Evolutionary conservation across 768 basidiomycete genomes (phyloP), one percentile per base, ranked within the genome.

Genomic region (Favolaschia claudopus): DNA sequence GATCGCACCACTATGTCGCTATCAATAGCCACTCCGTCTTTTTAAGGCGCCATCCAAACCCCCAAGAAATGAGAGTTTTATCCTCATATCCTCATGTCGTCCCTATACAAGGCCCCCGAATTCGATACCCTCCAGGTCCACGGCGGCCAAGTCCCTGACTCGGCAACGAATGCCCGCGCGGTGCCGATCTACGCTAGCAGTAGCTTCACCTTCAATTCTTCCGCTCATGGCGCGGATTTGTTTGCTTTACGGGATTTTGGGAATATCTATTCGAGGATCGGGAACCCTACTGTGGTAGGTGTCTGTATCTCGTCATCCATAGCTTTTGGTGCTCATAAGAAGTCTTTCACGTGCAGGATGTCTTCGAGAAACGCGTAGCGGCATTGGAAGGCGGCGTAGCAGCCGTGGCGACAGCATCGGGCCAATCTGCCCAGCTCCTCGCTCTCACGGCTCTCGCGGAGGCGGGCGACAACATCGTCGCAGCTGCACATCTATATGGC

Each of bases 51-150:
- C n/a, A n/a, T n/a, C n/a, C n/a, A n/a, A n/a, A n/a, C n/a, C n/a
- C n/a, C n/a, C n/a, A n/a, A n/a, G n/a, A n/a, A n/a, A n/a, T n/a
- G n/a, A n/a, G n/a, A n/a, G n/a, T n/a, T n/a, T n/a, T n/a, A n/a
- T n/a, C n/a, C n/a, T n/a, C n/a, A n/a, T n/a, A n/a, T n/a, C n/a
- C n/a, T n/a, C n/a, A n/a, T n/a, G n/a, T n/a, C n/a, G n/a, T n/a
- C n/a, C 5, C 22, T 34, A 45, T 59, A 61, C 54, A 61, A 46
- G 13, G 42, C 47, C 2, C 61, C 61, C 49, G 55, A 53, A 4
- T 86, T 85, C 54, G 84, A 87, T 62, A 87, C 85, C 1, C 73
- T 86, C 12, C 85, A 86, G 71, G 71, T 88, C 3, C 86, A 88
- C 65, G 86, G 80, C 2, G 86, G 87, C 1, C 82, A 86, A 54